A percentile compares a stretch with the other conserved stretches of the same genome.
phyloP scores from a whole-genome alignment of 805 yeast genomes.

The Candida schatavii region DNA sequence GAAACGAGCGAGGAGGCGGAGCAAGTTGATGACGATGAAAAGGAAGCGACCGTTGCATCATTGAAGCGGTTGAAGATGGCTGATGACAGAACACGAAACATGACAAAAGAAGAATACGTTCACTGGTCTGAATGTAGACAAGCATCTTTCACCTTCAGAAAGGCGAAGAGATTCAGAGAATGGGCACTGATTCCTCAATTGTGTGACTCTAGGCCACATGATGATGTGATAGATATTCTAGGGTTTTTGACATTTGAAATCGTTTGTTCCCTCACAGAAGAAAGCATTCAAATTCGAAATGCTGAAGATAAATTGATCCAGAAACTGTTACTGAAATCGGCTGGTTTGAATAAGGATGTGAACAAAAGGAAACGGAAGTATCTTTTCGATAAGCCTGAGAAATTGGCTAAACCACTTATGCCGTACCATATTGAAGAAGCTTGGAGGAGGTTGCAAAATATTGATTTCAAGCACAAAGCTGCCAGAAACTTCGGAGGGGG shows the following conservation, averaged over 20 bases:
- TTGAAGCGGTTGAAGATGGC: conserved; percentile 85
- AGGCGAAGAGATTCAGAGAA: conserved; percentile 90
- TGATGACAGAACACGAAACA: conserved; percentile 86
- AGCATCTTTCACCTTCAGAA: conserved; percentile 93
- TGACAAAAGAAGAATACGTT: conserved; percentile 97
- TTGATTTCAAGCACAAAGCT: conserved; percentile 57
- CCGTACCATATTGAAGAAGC: conserved; percentile 87
- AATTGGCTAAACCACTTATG: conserved; percentile 70
- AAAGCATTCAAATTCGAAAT: conserved; percentile 76
- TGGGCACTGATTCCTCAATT: conserved; percentile 89
- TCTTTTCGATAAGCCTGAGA: conserved; percentile 86
- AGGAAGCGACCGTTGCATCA: conserved; percentile 87
- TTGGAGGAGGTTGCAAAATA: conserved; percentile 72
- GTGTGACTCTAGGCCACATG: conserved; percentile 89
- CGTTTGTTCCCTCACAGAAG: conserved; percentile 91
- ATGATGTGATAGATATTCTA: conserved; percentile 92
- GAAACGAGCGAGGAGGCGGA: conserved; percentile 60
- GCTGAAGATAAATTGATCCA: conserved; percentile 55
- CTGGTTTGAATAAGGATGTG: conserved; percentile 20
- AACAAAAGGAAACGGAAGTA: conserved; percentile 44
- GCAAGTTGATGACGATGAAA: conserved; percentile 81
- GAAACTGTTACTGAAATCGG: conserved; percentile 27
- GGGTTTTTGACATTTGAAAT: conserved; percentile 96
- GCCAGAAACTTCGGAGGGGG: conserved; percentile 74
- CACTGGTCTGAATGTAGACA: conserved; percentile 99